Base-by-base conservation (phyloP, 305 asterid genomes). In the Fraxinus floribunda region DNA sequence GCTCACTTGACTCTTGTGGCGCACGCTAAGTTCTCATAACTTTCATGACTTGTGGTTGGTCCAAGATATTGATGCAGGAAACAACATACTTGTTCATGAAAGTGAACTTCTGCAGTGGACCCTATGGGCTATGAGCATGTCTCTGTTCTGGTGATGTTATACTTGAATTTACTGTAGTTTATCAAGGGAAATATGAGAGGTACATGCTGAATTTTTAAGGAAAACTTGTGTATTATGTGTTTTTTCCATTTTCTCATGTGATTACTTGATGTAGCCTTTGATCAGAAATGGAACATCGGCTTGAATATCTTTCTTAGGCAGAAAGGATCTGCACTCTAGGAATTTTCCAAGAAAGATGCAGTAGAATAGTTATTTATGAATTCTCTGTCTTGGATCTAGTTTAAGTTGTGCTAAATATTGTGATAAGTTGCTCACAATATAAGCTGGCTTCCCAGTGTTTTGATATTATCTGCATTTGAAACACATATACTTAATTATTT, bases 401-500 rank as follows among this genome's bases (percentile, higher is more conserved):
- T 62, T 62, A 20, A 62, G 9, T 62, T 49, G 20, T 49, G 22
- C 62, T 49, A 16, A 49, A 49, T 18, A 49, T 49, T 49, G 7
- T 16, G 62, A 49, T 16, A 9, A 7, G 32, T 32, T 62, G 24
- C 71, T 20, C 30, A 62, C 30, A 3, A 49, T 34, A 7, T 18
- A n/a, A 18, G 35, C 82, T 7, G 18, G 39, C 16, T 16, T 30
- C 78, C 7, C 32, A 30, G 32, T 52, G 41, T 49, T 26, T 26
- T 55, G 9, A 66, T 75, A 49, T 52, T 70, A 76, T 46, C 34
- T 77, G 64, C 71, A 44, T 78, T 64, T 86, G 32, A 62, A 62
- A 62, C 13, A 8, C 71, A 49, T 34, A 8, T 74, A 55, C 36
- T 76, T 79, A 77, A 22, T 79, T 72, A 30, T 34, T 85, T 36